Evolutionary conservation across 768 basidiomycete species (phyloP).

Genomic region (Phlebiopsis flavidoalba): DNA sequence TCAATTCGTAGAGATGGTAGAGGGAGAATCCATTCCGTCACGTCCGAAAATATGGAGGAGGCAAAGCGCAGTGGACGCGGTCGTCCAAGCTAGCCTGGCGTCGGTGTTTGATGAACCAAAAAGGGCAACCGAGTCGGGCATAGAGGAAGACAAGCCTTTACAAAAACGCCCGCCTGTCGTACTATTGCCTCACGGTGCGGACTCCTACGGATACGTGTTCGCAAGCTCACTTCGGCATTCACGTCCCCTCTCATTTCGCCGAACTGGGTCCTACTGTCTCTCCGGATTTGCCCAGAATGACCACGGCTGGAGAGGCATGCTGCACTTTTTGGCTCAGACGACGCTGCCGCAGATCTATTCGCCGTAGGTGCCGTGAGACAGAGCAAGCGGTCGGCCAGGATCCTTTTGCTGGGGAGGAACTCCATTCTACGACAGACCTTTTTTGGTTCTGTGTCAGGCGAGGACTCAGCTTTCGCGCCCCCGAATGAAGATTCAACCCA

Average conservation of each 20-base stretch:
- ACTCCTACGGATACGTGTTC: slow-evolving; percentile 13
- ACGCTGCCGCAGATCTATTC: slow-evolving; percentile 41
- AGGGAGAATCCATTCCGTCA: not conserved
- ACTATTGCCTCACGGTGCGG: slow-evolving; percentile 4
- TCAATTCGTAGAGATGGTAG: not conserved
- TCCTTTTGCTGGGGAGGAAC: slow-evolving; percentile 3
- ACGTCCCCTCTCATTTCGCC: slow-evolving; percentile 5
- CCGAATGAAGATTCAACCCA: not conserved
- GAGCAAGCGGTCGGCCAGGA: slow-evolving; percentile 7
- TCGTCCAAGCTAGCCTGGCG: not conserved
- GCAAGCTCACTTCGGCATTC: slow-evolving; percentile 1
- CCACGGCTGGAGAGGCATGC: slow-evolving; percentile 67
- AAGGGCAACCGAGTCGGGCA: not conserved
- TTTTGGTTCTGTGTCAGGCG: slow-evolving; percentile 16
- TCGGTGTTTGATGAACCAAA: not conserved
- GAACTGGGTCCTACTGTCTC: not conserved
- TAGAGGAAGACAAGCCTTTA: not conserved
- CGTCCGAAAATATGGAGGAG: not conserved
- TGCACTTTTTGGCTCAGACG: slow-evolving; percentile 70
- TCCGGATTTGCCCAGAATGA: slow-evolving; percentile 4
- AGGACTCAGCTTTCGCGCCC: not conserved
- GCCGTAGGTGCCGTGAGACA: slow-evolving; percentile 19
- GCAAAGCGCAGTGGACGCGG: not conserved
- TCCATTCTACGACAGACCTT: slow-evolving; percentile 16
- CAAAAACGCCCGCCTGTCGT: slow-evolving; percentile 3